Base-by-base conservation (phyloP, 306 rosid species). In the Vicia faba region DNA sequence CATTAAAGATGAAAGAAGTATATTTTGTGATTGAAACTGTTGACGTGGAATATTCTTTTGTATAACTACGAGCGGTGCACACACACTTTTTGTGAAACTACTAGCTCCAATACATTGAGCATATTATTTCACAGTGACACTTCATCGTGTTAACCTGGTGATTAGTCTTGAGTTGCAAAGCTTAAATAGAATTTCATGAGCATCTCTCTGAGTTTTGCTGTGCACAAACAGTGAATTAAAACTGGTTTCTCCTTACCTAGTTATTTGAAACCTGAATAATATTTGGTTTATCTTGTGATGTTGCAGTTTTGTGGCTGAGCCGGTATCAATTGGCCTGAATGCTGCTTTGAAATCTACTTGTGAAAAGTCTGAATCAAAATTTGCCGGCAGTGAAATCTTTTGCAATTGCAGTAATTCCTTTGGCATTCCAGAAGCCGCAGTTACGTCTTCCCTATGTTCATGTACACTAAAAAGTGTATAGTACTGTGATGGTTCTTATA, bases 251-350 rank as follows among this genome's bases (percentile, higher is more conserved):
- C 23, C 36, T 29, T 28, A 31, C 54, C 59, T 36, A 45, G 70
- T 54, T 64, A 69, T 72, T 70, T 68, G 64, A 71, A 59, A 39
- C 55, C 43, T 58, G 15, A 62, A 43, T 58, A 29, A 36, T 64
- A 53, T 36, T 72, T 61, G 45, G 38, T 69, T 38, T 44, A 65
- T 60, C 69, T 44, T 70, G 69, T 57, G 74, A 46, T 23, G 43
- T 68, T 68, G 28, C 95, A 90, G 99, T 67, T 90, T 93, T 63
- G 71, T 68, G 61, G 77, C 84, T 25, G 92, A 86, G 40, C 83
- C 89, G 25, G 57, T 73, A 40, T 84, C 99, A 15, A 50, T 63
- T 8, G 86, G 95, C 44, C 78, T 93, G 83, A 90, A 90, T 80
- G 78, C 75, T 75, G 95, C 96, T 66, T 65, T 84, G 51, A 92